A percentile compares a stretch with the other conserved stretches of the same genome.
Conservation (phyloP, 2,329 filamentous ascomycete genomes). For the Cryphonectria naterciae region DNA sequence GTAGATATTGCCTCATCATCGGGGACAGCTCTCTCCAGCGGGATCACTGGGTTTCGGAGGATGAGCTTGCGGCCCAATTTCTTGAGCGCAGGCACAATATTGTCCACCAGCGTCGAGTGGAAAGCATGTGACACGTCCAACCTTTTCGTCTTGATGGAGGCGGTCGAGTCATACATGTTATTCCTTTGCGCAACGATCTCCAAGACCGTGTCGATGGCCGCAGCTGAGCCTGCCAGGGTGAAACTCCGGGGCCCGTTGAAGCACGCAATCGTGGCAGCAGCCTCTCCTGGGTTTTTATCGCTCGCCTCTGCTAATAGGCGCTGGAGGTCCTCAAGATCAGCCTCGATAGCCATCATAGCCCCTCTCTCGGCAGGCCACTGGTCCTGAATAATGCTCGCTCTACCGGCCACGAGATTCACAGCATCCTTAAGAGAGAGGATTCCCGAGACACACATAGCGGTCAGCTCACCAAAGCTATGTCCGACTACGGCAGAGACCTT, state of each 20-base stretch:
- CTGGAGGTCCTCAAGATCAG: constrained; percentile 7
- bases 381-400: constrained; percentile 39
- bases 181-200: not conserved
- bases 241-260: constrained; percentile 49
- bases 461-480: constrained; percentile 49
- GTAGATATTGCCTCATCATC: not conserved
- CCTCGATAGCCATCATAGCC: constrained; percentile 43
- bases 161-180: constrained; percentile 39
- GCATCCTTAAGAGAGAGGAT: constrained; percentile 38
- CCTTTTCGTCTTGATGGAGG: constrained; percentile 39
- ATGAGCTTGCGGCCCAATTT: constrained; percentile 37
- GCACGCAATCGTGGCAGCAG: constrained; percentile 46
- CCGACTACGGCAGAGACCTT: constrained; percentile 39
- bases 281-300: too few species aligned
- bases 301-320: not conserved
- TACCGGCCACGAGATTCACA: constrained; percentile 36
- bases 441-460: constrained; percentile 43
- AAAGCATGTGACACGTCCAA: constrained; percentile 53
- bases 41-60: constrained; percentile 41
- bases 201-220: constrained; percentile 38
- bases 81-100: constrained; percentile 38
- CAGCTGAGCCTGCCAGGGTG: constrained; percentile 44
- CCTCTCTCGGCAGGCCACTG: constrained; percentile 43
- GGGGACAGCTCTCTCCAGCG: constrained; percentile 33
- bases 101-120: constrained; percentile 48